phyloP scores from a whole-genome alignment of 2,329 filamentous ascomycete species.

The Leptographium lundbergii region DNA sequence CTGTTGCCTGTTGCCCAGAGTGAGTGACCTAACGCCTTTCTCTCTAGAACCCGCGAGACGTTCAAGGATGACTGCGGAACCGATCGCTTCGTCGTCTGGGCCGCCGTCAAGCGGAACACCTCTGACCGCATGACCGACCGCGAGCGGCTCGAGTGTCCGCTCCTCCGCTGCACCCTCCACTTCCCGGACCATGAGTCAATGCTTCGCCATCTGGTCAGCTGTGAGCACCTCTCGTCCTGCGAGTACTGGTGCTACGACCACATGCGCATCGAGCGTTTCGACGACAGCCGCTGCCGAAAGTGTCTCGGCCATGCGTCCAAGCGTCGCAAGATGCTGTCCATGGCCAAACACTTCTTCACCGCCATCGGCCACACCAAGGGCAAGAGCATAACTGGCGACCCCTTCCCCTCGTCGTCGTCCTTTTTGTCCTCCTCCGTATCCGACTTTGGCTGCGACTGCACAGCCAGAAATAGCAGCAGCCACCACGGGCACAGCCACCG shows the following conservation, averaged over 20 bases:
- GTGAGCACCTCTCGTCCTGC: slow-evolving; percentile 32
- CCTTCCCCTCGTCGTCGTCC: slow-evolving; percentile 1
- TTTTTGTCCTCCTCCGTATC: not conserved
- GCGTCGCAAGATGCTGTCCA: slow-evolving; percentile 36
- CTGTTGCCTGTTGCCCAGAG: not conserved
- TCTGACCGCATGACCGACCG: slow-evolving; percentile 32
- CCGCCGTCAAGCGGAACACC: slow-evolving; percentile 40
- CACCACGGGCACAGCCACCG: not conserved
- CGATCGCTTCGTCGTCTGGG: slow-evolving; percentile 44
- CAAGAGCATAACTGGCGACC: slow-evolving; percentile 14
- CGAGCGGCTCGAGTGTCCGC: slow-evolving; percentile 38
- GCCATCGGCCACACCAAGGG: slow-evolving; percentile 35
- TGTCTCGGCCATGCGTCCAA: slow-evolving; percentile 38
- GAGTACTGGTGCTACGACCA: slow-evolving; percentile 47
- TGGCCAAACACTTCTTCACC: slow-evolving; percentile 42
- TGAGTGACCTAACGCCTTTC: not conserved
- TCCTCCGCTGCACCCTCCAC: slow-evolving; percentile 35
- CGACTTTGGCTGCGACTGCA: slow-evolving; percentile 1
- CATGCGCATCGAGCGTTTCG: slow-evolving; percentile 36
- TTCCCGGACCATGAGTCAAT: slow-evolving; percentile 40
- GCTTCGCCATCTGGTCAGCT: slow-evolving; percentile 38
- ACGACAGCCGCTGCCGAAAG: slow-evolving; percentile 36
- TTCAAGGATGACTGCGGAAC: slow-evolving; percentile 36
- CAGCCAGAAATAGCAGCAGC: slow-evolving; percentile 5
- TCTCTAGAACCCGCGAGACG: slow-evolving; percentile 28